Conservation (phyloP, 768 basidiomycete genomes). For the Tylopilus sp. region DNA sequence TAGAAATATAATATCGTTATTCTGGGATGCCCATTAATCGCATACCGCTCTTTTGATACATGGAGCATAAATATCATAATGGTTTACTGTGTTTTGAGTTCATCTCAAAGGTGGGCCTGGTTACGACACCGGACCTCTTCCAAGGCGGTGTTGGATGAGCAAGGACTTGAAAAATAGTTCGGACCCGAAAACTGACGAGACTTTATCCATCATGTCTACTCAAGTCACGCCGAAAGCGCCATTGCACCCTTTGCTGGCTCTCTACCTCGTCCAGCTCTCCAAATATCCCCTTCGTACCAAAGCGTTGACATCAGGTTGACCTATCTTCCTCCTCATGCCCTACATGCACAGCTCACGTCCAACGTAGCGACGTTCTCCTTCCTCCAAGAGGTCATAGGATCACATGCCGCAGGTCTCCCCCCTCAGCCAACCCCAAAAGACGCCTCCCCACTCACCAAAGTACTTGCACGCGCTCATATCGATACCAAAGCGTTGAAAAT, state of each 20-base stretch:
- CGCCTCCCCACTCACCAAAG: slow-evolving; percentile 49
- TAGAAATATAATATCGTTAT: slow-evolving; percentile 26
- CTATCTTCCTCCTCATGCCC: not conserved
- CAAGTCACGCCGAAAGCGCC: slow-evolving; percentile 17
- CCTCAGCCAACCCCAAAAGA: slow-evolving; percentile 46
- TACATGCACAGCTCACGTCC: not conserved
- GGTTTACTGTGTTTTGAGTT: not conserved
- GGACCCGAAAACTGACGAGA: not conserved
- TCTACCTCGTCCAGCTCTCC: slow-evolving; percentile 67
- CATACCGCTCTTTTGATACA: slow-evolving; percentile 8
- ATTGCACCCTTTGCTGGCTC: slow-evolving; percentile 52
- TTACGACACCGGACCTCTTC: not conserved
- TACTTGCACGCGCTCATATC: slow-evolving; percentile 55
- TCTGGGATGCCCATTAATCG: slow-evolving; percentile 9
- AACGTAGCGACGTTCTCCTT: slow-evolving; percentile 51
- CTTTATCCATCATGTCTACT: slow-evolving; percentile 36
- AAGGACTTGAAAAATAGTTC: not conserved
- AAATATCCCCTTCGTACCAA: slow-evolving; percentile 77
- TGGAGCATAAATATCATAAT: slow-evolving; percentile 2
- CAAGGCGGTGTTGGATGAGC: not conserved
- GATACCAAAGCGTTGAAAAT: slow-evolving; percentile 77
- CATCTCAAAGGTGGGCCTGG: not conserved
- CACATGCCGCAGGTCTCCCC: slow-evolving; percentile 62
- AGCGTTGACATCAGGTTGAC: slow-evolving; percentile 65
- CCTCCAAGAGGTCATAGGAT: slow-evolving; percentile 80